Conservation (phyloP, 495 filamentous ascomycete genomes). For the Monascus purpureus region DNA sequence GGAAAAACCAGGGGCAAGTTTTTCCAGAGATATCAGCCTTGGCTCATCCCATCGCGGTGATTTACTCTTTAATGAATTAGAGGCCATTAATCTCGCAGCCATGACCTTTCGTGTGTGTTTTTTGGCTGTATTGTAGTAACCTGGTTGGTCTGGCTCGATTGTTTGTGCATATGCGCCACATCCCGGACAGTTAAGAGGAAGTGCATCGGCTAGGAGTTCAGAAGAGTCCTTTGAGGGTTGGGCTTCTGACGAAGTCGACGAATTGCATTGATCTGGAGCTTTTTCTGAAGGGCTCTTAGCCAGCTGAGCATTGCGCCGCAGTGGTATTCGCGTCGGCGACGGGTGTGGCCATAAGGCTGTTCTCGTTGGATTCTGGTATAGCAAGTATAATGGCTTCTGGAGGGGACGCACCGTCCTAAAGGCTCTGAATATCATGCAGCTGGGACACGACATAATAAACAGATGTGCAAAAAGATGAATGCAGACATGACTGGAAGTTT, state of each 20-base stretch:
- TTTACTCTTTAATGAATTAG: no score
- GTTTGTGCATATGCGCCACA: constrained; percentile 81
- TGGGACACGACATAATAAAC: constrained; percentile 19
- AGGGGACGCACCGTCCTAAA: constrained; percentile 1
- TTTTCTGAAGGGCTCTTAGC: background rate
- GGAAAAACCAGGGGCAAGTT: constrained; percentile 7
- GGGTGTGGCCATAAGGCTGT: constrained; percentile 1
- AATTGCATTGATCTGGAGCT: constrained; percentile 12
- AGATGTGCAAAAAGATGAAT: background rate
- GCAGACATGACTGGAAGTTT: no score
- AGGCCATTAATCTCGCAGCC: constrained; percentile 17
- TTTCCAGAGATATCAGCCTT: no score
- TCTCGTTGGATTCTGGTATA: background rate
- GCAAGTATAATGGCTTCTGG: background rate
- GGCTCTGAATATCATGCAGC: constrained; percentile 13
- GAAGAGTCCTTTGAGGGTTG: constrained; percentile 1
- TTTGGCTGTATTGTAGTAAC: constrained; percentile 54
- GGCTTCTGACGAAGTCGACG: constrained; percentile 10
- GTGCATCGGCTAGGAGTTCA: constrained; percentile 5
- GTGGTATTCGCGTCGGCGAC: constrained; percentile 2
- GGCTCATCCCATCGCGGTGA: no score
- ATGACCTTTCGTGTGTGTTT: constrained; percentile 27
- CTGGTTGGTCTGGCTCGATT: constrained; percentile 50
- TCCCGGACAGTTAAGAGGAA: constrained; percentile 53
- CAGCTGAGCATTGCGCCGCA: constrained; percentile 2